Conservation (phyloP, 1,139 yeast genomes). For the Wickerhamiella pararugosa region DNA sequence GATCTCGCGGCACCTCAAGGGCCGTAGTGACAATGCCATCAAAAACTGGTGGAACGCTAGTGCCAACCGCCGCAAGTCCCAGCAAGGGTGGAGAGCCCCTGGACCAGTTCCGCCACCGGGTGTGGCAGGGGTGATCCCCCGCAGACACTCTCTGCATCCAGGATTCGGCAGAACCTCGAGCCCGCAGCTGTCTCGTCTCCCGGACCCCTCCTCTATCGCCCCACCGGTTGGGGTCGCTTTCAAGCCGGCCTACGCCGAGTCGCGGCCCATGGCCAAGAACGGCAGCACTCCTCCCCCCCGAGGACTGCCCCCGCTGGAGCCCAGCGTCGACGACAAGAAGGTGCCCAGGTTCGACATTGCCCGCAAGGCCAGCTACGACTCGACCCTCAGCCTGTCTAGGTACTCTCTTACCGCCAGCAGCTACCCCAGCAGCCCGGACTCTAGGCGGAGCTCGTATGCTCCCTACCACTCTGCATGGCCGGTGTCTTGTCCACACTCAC, state of each 20-base stretch:
- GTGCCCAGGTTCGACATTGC: too few species aligned
- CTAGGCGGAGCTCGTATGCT: slow-evolving; percentile 3
- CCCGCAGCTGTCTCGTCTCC: slow-evolving; percentile 4
- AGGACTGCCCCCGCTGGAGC: too few species aligned
- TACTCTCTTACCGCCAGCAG: slow-evolving; percentile 3
- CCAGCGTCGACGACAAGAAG: too few species aligned
- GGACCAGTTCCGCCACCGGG: background rate
- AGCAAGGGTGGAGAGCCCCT: slow-evolving; percentile 4
- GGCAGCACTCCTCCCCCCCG: too few species aligned
- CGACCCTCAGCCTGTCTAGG: slow-evolving; percentile 4
- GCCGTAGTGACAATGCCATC: slow-evolving; percentile 79
- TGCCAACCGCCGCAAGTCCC: slow-evolving; percentile 51
- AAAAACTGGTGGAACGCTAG: slow-evolving; percentile 98
- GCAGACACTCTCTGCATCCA: slow-evolving; percentile 5
- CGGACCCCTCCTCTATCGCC: slow-evolving; percentile 7
- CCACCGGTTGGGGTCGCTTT: slow-evolving; percentile 12
- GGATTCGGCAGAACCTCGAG: background rate
- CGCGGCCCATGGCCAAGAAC: background rate
- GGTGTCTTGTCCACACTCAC: background rate
- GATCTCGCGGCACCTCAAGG: slow-evolving; percentile 74
- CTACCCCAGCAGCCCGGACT: slow-evolving; percentile 5
- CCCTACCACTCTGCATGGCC: slow-evolving; percentile 1
- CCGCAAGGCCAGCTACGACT: slow-evolving; percentile 6
- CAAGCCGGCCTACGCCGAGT: slow-evolving; percentile 11
- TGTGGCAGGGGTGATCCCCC: background rate